Evolutionary conservation across 2,329 filamentous ascomycete species (phyloP), one percentile per base, ranked within the genome.

Genomic region (Fusarium guadeloupense): DNA sequence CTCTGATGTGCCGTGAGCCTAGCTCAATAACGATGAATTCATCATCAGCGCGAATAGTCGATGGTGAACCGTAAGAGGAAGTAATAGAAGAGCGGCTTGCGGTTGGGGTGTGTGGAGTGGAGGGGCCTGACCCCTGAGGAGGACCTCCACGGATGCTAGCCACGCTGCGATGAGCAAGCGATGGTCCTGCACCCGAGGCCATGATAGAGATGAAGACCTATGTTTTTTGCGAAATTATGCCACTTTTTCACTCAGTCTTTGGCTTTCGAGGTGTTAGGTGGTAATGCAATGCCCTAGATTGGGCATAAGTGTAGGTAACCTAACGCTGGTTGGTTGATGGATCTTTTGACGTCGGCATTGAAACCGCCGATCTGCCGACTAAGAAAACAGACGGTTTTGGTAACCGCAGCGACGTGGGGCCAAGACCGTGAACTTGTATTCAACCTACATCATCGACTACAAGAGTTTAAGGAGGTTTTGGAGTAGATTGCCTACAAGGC

Each of bases 11-110:
- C 19, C 94, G 86, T 9, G 91, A 85, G 1, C 93, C 93, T 30
- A 98, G 74, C 73, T 98, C 93, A 45, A 97, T 81, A 35, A 99
- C 84, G 6, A 97, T 77, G 7, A 89, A 81, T 66, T 97, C 95
- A 70, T 99, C 95, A 69, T 97, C 93, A 69, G 89, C 79, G 69
- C 88, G 81, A 66, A 90, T 74, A 69, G 86, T 76, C 56, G 86
- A 84, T 64, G 86, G 80, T 39, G 85, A 84, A 64, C 86, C 81
- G 71, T 87, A 85, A 26, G 80, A 75, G 42, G 85, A 78, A 26
- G 87, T 72, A 67, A 85, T 75, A 69, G 79, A 73, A 57, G 79
- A 73, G 60, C 84, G 78, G 63, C 83, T 73, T 51, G 86, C 88
- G 9, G 89, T 91, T 51, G 86, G 88, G 9, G 89, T 91, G 64